Percentiles rank a stretch among this genome's conserved stretches.
Evolutionary conservation across 441 rosid species (phyloP).

Genomic region (Eutrema salsugineum): DNA sequence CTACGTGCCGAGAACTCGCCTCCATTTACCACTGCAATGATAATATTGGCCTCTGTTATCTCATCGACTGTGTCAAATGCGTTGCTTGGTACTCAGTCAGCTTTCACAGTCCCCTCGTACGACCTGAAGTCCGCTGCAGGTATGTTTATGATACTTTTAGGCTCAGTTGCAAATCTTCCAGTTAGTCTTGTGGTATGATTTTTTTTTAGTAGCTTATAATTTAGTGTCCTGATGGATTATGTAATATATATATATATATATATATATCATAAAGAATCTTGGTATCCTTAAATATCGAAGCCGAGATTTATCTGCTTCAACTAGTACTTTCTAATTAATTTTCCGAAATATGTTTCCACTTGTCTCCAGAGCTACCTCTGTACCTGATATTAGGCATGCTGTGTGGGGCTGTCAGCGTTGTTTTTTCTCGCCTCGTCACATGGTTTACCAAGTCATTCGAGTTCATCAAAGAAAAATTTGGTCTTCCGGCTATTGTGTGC

Average conservation of each 20-base stretch:
- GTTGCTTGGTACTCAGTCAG: constrained; percentile 83
- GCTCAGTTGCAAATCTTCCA: not conserved
- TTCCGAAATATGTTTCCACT: constrained; percentile 15
- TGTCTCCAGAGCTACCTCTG: constrained; percentile 80
- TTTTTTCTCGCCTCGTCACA: constrained; percentile 71
- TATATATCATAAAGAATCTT: not conserved
- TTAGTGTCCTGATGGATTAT: constrained; percentile 4
- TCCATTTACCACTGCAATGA: constrained; percentile 98
- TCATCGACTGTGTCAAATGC: constrained; percentile 95
- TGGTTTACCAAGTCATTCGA: constrained; percentile 85
- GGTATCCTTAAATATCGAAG: not conserved
- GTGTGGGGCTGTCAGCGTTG: constrained; percentile 93
- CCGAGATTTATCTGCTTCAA: not conserved
- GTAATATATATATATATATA: no score
- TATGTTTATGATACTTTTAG: constrained; percentile 16
- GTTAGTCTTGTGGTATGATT: not conserved
- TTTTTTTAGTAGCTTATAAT: not conserved
- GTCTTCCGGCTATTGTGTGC: constrained; percentile 83
- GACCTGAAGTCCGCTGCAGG: constrained; percentile 99
- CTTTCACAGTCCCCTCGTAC: constrained; percentile 90
- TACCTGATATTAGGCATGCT: constrained; percentile 97
- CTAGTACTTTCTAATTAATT: not conserved
- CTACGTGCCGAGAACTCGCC: constrained; percentile 93
- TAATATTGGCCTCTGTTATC: constrained; percentile 90
- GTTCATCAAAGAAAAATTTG: constrained; percentile 70